Conservation (phyloP, 2,329 filamentous ascomycete species). For the Plenodomus lindquistii region DNA sequence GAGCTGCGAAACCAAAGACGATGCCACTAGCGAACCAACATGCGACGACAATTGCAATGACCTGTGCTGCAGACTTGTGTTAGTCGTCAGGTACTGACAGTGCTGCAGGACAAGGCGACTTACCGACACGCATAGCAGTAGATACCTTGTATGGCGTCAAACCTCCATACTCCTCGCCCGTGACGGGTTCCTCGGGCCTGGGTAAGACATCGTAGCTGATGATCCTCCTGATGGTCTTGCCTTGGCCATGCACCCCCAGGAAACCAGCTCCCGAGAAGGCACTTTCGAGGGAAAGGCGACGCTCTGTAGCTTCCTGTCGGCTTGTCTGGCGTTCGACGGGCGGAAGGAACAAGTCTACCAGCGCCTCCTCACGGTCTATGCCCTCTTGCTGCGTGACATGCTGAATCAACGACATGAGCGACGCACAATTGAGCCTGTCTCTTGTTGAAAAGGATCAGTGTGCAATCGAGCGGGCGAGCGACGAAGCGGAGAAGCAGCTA, state of each 20-base stretch:
- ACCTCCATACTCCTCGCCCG: conserved; percentile 48
- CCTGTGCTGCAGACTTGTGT: conserved; percentile 33
- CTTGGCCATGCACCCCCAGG: conserved; percentile 15
- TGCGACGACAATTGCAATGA: conserved; percentile 39
- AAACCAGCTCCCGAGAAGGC: conserved; percentile 25
- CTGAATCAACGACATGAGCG: conserved; percentile 56
- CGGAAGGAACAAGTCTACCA: conserved; percentile 41
- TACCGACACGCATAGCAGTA: conserved; percentile 38
- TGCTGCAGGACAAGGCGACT: conserved; percentile 15
- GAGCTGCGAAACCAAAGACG: conserved; percentile 46
- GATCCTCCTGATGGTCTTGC: conserved; percentile 44
- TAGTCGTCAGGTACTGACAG: conserved; percentile 10
- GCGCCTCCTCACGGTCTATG: conserved; percentile 50
- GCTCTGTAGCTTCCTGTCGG: conserved; percentile 33
- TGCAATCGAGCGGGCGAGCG: conserved; percentile 2
- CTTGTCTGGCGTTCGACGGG: conserved; percentile 38
- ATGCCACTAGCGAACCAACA: conserved; percentile 48
- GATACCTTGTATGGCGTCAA: conserved; percentile 57
- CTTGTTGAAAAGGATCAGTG: conserved; percentile 11
- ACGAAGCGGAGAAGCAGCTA: conserved; percentile 1
- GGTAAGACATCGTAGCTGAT: conserved; percentile 56
- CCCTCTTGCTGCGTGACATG: conserved; percentile 57
- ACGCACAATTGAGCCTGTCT: conserved; percentile 11
- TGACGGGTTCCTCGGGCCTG: conserved; percentile 37
- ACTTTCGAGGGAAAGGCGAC: conserved; percentile 37